These are phyloP conservation scores for Amanita molliuscula DNA, from an alignment of 768 basidiomycete genomes.

Conservation along the genomic window DNA sequence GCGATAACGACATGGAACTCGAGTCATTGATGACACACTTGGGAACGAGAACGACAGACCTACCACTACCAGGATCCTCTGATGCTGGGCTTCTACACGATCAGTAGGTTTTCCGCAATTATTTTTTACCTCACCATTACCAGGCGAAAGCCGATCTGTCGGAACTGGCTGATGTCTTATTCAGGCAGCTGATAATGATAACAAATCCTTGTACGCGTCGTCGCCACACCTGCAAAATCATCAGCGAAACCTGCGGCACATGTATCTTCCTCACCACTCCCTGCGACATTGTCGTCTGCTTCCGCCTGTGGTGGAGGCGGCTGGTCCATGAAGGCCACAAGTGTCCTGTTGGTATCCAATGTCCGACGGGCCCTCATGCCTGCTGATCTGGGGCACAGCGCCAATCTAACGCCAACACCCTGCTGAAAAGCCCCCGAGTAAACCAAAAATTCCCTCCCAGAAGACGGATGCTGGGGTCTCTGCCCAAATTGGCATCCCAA, in stretches of 20 bases:
- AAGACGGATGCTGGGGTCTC: not conserved
- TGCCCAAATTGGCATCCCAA: not conserved
- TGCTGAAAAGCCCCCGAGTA: too few species aligned
- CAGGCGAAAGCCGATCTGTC: not conserved
- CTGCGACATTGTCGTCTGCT: not conserved
- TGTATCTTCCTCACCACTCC: not conserved
- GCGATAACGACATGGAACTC: not conserved
- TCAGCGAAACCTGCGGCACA: not conserved
- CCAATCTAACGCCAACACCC: too few species aligned
- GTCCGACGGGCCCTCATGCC: not conserved
- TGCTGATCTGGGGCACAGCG: too few species aligned
- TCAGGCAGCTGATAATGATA: not conserved
- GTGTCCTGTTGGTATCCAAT: not conserved
- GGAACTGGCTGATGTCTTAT: not conserved
- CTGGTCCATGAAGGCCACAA: constrained; percentile 4
- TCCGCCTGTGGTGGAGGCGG: not conserved
- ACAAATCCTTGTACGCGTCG: not conserved
- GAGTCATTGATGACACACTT: constrained; percentile 3
- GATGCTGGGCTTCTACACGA: not conserved
- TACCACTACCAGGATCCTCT: not conserved
- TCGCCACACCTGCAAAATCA: not conserved
- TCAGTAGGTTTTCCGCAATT: not conserved
- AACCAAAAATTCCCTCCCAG: not conserved
- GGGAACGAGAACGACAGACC: not conserved
- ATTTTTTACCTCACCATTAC: not conserved